Percentiles rank a stretch among this genome's conserved stretches.
phyloP scores from a whole-genome alignment of 345 rosid genomes.

The Syzygium aromaticum region DNA sequence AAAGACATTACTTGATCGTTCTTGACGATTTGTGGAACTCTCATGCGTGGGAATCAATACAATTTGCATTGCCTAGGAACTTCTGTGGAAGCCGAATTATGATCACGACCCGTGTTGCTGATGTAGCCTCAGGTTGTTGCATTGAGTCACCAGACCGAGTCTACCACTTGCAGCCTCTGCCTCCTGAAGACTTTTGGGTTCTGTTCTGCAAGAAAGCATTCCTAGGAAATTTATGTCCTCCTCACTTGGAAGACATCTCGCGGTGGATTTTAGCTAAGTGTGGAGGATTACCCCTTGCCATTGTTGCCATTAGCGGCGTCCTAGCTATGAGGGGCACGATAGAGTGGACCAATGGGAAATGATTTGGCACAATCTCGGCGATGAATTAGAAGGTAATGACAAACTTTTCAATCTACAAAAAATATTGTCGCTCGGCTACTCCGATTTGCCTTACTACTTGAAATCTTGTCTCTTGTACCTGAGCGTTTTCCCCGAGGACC shows the following conservation, averaged over 20 bases:
- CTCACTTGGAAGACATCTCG: neutral
- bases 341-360: neutral
- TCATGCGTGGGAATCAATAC: neutral
- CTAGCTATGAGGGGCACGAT: neutral
- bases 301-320: neutral
- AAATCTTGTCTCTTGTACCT: constrained; percentile 7
- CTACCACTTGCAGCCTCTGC: neutral
- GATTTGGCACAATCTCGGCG: neutral
- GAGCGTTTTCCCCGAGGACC: constrained; percentile 5
- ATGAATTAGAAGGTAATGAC: constrained; percentile 1
- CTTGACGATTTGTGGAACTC: constrained; percentile 1
- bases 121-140: neutral
- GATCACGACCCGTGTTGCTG: neutral
- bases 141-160: neutral
- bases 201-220: constrained; percentile 2
- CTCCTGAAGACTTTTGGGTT: neutral
- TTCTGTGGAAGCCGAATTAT: neutral
- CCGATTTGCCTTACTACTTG: constrained; percentile 3
- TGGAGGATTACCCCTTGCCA: constrained; percentile 1
- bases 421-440: neutral
- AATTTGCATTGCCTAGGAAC: neutral
- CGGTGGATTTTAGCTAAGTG: neutral
- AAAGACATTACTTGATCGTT: neutral
- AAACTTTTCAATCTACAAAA: neutral
- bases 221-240: neutral